Conservation (phyloP, 177 flowering plant genomes). For the Vitis hybrid region DNA sequence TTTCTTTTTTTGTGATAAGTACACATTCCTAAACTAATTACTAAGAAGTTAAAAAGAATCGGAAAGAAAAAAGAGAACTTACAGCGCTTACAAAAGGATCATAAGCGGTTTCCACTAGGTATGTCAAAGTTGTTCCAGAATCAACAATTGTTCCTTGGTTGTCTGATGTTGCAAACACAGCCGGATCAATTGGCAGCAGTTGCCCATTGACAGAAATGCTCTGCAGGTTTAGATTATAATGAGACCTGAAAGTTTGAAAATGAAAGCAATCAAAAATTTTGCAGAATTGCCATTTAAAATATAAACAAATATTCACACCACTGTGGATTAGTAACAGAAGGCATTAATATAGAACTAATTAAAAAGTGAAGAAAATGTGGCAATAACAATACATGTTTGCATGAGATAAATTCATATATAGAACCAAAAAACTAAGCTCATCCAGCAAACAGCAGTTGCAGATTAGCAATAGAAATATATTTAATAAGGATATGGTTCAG, state of each 20-base stretch:
- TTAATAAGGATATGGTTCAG: too few relatives aligned
- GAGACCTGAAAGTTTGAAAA: slow-evolving; percentile 50
- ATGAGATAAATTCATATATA: too few relatives aligned
- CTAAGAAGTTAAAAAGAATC: neutral
- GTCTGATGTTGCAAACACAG: slow-evolving; percentile 52
- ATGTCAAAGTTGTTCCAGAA: slow-evolving; percentile 73
- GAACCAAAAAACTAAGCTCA: too few relatives aligned
- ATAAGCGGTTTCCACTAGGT: slow-evolving; percentile 69
- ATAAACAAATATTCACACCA: too few relatives aligned
- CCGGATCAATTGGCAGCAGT: slow-evolving; percentile 46
- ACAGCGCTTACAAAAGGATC: slow-evolving; percentile 49
- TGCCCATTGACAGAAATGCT: slow-evolving; percentile 69
- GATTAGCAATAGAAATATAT: too few relatives aligned
- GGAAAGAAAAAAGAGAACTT: slow-evolving; percentile 15
- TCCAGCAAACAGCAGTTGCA: too few relatives aligned
- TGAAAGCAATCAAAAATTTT: slow-evolving; percentile 12
- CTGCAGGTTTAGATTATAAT: slow-evolving; percentile 58
- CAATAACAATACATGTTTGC: too few relatives aligned
- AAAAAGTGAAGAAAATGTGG: too few relatives aligned
- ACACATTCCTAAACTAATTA: too few relatives aligned
- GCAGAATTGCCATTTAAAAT: neutral
- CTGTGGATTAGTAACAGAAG: too few relatives aligned
- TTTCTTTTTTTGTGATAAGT: too few relatives aligned
- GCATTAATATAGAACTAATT: too few relatives aligned
- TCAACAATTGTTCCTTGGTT: slow-evolving; percentile 62